Percentiles rank a stretch among this genome's conserved stretches.
phyloP scores from a whole-genome alignment of 192 early-diverging fungal genomes.

The Podila epicladia region DNA sequence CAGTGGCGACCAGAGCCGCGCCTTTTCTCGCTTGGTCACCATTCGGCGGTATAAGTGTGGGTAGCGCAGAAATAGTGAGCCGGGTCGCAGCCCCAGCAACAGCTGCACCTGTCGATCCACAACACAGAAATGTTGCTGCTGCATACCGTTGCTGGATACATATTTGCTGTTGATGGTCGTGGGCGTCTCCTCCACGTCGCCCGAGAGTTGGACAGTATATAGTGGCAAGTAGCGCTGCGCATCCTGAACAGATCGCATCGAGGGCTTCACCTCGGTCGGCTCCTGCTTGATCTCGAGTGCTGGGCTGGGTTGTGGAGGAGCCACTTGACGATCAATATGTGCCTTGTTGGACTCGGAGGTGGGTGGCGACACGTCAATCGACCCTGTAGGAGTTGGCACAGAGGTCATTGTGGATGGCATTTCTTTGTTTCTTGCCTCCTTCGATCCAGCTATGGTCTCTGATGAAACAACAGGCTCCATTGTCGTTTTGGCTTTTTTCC shows the following conservation, averaged over 20 bases:
- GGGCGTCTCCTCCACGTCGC: conserved; percentile 31
- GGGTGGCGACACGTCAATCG: neutral
- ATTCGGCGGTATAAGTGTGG: conserved; percentile 64
- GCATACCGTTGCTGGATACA: neutral
- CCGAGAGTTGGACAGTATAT: conserved; percentile 74
- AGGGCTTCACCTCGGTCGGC: neutral
- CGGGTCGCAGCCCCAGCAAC: conserved; percentile 61
- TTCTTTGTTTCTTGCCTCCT: neutral
- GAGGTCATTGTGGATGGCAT: too few species aligned
- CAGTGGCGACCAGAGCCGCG: conserved; percentile 76
- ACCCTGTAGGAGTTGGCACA: neutral
- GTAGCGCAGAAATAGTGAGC: conserved; percentile 66
- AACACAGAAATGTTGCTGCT: conserved; percentile 65
- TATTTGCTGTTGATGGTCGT: neutral
- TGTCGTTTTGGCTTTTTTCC: conserved; percentile 44
- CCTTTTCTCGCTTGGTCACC: conserved; percentile 67
- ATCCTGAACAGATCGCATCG: conserved; percentile 35
- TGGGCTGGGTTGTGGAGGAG: neutral
- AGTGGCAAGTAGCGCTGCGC: conserved; percentile 71
- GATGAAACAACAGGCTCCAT: neutral
- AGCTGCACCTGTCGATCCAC: conserved; percentile 75
- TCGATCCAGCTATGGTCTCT: neutral
- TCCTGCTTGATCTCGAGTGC: conserved; percentile 14
- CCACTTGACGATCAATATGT: neutral
- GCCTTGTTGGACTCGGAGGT: neutral